A percentile compares a stretch with the other conserved stretches of the same genome.
phyloP scores from a whole-genome alignment of 495 filamentous ascomycete species.

The Daldinia concentrica region DNA sequence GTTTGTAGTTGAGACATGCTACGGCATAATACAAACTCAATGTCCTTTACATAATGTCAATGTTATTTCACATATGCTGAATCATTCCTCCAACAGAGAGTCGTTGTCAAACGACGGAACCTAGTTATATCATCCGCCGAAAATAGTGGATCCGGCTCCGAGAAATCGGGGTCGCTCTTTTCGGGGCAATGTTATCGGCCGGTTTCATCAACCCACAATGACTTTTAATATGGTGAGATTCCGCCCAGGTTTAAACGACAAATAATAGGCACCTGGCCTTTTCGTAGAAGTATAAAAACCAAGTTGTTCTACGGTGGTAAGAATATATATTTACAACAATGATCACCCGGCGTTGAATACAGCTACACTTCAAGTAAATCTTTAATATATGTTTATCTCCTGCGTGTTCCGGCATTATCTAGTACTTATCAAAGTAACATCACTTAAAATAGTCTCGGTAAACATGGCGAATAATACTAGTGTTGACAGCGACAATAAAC shows the following conservation, averaged over 20 bases:
- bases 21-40: too few relatives aligned
- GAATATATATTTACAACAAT: not conserved
- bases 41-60: too few relatives aligned
- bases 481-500: slow-evolving; percentile 13
- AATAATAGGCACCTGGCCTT: not conserved
- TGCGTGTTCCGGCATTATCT: not conserved
- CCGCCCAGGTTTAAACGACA: not conserved
- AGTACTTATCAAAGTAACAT: not conserved
- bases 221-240: not conserved
- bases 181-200: slow-evolving; percentile 10
- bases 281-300: not conserved
- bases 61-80: too few relatives aligned
- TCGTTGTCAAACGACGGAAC: not conserved
- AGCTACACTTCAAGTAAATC: not conserved
- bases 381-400: not conserved
- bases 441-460: not conserved
- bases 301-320: not conserved
- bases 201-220: not conserved
- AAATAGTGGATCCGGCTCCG: slow-evolving; percentile 17
- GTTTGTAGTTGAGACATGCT: too few relatives aligned
- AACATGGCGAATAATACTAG: slow-evolving; percentile 17
- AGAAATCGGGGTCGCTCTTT: slow-evolving; percentile 25
- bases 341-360: not conserved
- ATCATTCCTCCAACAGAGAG: not conserved
- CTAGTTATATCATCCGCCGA: not conserved